A percentile compares a stretch with the other conserved stretches of the same genome.
These are phyloP conservation scores for Populus alba DNA, from an alignment of 345 rosid genomes.

Conservation along the genomic window DNA sequence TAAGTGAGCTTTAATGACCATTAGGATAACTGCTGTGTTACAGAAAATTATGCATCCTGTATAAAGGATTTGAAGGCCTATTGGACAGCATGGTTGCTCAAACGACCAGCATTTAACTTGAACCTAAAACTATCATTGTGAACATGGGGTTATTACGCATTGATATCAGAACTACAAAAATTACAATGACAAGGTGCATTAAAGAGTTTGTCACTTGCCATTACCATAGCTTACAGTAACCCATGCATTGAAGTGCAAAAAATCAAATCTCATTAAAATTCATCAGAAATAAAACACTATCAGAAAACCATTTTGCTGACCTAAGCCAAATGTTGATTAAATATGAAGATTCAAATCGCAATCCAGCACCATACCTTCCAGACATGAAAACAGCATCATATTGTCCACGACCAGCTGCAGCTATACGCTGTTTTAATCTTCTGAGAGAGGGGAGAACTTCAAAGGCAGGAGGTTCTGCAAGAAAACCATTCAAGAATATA, in stretches of 20 bases:
- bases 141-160: neutral
- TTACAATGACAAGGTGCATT: neutral
- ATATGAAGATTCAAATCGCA: neutral
- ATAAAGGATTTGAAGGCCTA: neutral
- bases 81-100: neutral
- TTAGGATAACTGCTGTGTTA: neutral
- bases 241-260: neutral
- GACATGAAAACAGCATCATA: constrained; percentile 95
- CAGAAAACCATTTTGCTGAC: neutral
- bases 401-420: constrained; percentile 78
- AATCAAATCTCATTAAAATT: neutral
- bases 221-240: neutral
- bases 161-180: neutral
- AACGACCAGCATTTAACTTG: neutral
- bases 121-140: neutral
- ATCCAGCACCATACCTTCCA: constrained; percentile 61
- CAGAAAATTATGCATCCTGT: neutral
- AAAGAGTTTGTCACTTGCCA: neutral
- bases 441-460: constrained; percentile 86
- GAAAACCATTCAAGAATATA: constrained; percentile 13
- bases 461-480: constrained; percentile 89
- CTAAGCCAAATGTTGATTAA: neutral
- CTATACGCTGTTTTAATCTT: constrained; percentile 70
- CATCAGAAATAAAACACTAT: neutral
- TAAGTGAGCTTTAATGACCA: neutral